Conservation (phyloP, 1,284 basidiomycete species). For the Caloboletus firmus region DNA sequence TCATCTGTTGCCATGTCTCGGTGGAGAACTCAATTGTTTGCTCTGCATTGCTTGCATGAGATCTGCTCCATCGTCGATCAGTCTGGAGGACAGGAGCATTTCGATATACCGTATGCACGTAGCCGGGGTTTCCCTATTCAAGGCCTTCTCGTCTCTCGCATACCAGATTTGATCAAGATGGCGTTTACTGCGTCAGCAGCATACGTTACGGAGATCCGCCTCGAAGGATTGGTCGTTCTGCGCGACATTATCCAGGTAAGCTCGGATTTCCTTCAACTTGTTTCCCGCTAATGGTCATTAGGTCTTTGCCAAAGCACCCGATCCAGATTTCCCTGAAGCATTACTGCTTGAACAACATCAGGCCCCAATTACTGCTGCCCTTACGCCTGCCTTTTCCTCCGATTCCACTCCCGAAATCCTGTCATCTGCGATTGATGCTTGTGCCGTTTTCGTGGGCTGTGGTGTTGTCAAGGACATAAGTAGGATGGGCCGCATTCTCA, state of each 20-base stretch:
- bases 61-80: conserved; percentile 78
- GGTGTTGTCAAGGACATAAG: conserved; percentile 91
- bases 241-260: conserved; percentile 89
- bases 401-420: conserved; percentile 97
- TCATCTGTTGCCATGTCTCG: conserved; percentile 62
- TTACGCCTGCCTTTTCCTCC: conserved; percentile 95
- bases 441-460: conserved; percentile 93
- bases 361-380: conserved; percentile 95
- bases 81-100: conserved; percentile 78
- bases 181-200: conserved; percentile 97
- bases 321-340: conserved; percentile 91
- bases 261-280: not conserved
- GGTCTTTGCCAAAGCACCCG: conserved; percentile 84
- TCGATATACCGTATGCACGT: conserved; percentile 71
- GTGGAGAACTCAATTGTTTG: conserved; percentile 97
- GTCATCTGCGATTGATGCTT: conserved; percentile 89
- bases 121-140: conserved; percentile 45
- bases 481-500: conserved; percentile 93
- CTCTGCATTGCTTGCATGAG: conserved; percentile 88
- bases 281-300: conserved; percentile 34
- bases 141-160: conserved; percentile 74
- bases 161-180: conserved; percentile 94
- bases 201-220: conserved; percentile 90
- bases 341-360: conserved; percentile 97
- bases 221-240: conserved; percentile 90